Evolutionary conservation across 2,329 filamentous ascomycete genomes (phyloP).

Genomic region (Fusarium scirpi): DNA sequence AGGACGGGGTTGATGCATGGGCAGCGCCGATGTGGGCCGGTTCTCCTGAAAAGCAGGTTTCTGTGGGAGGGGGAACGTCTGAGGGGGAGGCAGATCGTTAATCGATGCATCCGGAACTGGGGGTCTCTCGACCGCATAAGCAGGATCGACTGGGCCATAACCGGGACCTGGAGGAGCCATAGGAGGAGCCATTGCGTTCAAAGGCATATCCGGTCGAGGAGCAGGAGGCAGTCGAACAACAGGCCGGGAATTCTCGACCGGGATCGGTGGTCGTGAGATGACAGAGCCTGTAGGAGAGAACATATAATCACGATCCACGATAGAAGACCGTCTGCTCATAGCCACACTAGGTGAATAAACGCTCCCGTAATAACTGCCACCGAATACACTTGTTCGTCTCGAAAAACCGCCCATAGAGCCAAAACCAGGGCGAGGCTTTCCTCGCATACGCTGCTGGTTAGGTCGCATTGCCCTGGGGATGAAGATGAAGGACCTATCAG

Average conservation of each 20-base stretch:
- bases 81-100: constrained; percentile 67
- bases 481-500: constrained; percentile 95
- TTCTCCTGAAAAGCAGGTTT: constrained; percentile 70
- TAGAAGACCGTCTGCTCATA: constrained; percentile 91
- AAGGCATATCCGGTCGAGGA: constrained; percentile 49
- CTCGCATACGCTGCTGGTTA: constrained; percentile 82
- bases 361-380: constrained; percentile 77
- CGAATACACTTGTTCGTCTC: constrained; percentile 86
- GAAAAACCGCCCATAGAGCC: constrained; percentile 75
- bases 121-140: constrained; percentile 30
- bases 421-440: constrained; percentile 78
- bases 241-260: constrained; percentile 73
- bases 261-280: constrained; percentile 74
- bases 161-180: constrained; percentile 9
- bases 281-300: constrained; percentile 85
- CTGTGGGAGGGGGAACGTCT: constrained; percentile 69
- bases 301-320: constrained; percentile 74
- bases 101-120: constrained; percentile 53
- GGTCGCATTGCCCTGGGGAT: constrained; percentile 94
- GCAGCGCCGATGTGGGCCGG: constrained; percentile 60
- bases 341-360: constrained; percentile 87
- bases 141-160: constrained; percentile 32
- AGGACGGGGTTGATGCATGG: constrained; percentile 94
- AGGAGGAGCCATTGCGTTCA: constrained; percentile 34
- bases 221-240: constrained; percentile 86